These are phyloP conservation scores for Trichomonas vaginalis DNA, from an alignment of 208 protist genomes.

Conservation along the genomic window DNA sequence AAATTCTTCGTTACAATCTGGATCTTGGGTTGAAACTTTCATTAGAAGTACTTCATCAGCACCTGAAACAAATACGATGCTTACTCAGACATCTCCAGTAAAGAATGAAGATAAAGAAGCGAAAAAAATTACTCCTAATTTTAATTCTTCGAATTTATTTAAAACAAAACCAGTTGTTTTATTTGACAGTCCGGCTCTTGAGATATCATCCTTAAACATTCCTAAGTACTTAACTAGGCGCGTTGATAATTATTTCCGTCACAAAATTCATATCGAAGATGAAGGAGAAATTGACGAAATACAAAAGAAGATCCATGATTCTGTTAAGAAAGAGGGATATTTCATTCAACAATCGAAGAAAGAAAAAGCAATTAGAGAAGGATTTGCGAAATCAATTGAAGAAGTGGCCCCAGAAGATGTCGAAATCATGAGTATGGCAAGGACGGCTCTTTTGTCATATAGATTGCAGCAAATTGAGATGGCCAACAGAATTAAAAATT, in stretches of 20 bases:
- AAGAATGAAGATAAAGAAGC: not conserved
- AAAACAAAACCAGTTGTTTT: not conserved
- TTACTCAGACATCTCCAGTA: not conserved
- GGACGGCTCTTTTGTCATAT: not conserved
- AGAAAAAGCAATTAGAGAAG: not conserved
- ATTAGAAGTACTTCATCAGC: not conserved
- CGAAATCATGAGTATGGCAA: not conserved
- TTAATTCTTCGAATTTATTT: not conserved
- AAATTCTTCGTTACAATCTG: not conserved
- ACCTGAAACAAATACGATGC: not conserved
- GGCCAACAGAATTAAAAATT: not conserved
- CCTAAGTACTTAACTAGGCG: not conserved
- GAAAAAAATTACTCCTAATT: not conserved
- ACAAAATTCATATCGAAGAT: not conserved
- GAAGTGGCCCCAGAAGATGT: not conserved
- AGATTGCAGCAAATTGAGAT: not conserved
- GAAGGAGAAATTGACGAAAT: not conserved
- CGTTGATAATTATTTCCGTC: not conserved
- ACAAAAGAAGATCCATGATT: not conserved
- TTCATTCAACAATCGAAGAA: not conserved
- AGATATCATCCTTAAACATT: not conserved
- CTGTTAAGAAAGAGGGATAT: not conserved
- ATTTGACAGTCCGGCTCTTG: not conserved
- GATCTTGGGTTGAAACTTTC: not conserved
- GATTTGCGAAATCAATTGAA: not conserved